A percentile compares a stretch with the other conserved stretches of the same genome.
Conservation (phyloP, 345 rosid genomes). For the Rhodomyrtus tomentosa region DNA sequence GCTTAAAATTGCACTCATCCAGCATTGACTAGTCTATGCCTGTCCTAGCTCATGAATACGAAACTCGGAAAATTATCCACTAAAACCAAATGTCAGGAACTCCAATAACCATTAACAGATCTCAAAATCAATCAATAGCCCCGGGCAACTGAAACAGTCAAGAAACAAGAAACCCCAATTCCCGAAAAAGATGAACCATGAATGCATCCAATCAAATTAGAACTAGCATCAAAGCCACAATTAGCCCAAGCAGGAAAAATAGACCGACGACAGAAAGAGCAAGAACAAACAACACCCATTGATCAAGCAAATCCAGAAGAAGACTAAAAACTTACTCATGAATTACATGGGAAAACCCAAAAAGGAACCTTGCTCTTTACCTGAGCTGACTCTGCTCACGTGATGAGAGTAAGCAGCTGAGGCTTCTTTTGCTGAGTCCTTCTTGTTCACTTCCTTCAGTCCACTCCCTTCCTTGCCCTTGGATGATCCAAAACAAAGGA, state of each 20-base stretch:
- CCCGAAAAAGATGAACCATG: background rate
- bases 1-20: background rate
- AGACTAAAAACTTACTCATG: slow-evolving; percentile 1
- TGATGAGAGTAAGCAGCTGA: slow-evolving; percentile 60
- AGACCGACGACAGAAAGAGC: background rate
- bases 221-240: slow-evolving; percentile 3
- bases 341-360: background rate
- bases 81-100: background rate
- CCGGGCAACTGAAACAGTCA: background rate
- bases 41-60: background rate
- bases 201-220: slow-evolving; percentile 32
- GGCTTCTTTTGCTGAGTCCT: slow-evolving; percentile 75
- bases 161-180: background rate
- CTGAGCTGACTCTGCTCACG: slow-evolving; percentile 50
- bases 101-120: background rate
- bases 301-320: slow-evolving; percentile 20
- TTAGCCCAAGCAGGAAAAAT: slow-evolving; percentile 4
- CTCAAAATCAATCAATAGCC: background rate
- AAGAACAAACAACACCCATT: background rate
- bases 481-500: slow-evolving; percentile 96
- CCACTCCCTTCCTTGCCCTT: slow-evolving; percentile 39
- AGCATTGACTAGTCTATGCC: background rate
- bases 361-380: slow-evolving; percentile 15
- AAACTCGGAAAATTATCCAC: background rate
- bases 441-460: slow-evolving; percentile 59